These are phyloP conservation scores for Metarhizium anisopliae DNA, from an alignment of 2,329 filamentous ascomycete species.

Conservation along the genomic window DNA sequence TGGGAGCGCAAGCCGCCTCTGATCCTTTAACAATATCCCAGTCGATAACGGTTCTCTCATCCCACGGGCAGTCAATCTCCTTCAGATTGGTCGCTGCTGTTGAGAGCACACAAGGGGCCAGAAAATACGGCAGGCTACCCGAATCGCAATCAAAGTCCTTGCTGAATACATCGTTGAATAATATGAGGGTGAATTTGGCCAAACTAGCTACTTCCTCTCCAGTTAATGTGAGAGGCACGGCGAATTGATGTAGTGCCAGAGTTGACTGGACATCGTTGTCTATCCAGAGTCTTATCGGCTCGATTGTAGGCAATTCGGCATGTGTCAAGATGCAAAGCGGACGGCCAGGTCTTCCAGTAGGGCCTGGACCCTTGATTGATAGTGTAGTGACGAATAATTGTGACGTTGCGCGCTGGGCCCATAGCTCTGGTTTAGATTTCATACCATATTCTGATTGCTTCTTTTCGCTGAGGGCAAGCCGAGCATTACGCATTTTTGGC, in stretches of 20 bases:
- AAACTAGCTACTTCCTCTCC: slow-evolving; percentile 42
- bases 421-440: slow-evolving; percentile 69
- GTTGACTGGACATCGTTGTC: background rate
- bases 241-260: background rate
- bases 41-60: slow-evolving; percentile 35
- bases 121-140: slow-evolving; percentile 69
- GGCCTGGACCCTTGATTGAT: slow-evolving; percentile 43
- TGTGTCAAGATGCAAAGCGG: slow-evolving; percentile 67
- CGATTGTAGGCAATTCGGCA: slow-evolving; percentile 51
- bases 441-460: slow-evolving; percentile 67
- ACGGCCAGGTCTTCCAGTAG: slow-evolving; percentile 49
- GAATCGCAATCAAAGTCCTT: slow-evolving; percentile 64
- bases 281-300: slow-evolving; percentile 64
- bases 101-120: slow-evolving; percentile 48
- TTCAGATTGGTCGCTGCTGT: background rate
- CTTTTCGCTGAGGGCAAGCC: slow-evolving; percentile 71
- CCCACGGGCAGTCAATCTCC: background rate
- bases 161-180: slow-evolving; percentile 83
- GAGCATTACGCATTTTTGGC: slow-evolving; percentile 79
- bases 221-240: slow-evolving; percentile 19
- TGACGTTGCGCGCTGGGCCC: slow-evolving; percentile 43
- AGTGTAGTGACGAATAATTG: slow-evolving; percentile 55
- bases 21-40: slow-evolving; percentile 47
- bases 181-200: slow-evolving; percentile 62
- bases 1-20: slow-evolving; percentile 12